A percentile compares a stretch with the other conserved stretches of the same genome.
These are phyloP conservation scores for Tetrahymena thermophila DNA, from an alignment of 73 alveolate species.

Conservation along the genomic window DNA sequence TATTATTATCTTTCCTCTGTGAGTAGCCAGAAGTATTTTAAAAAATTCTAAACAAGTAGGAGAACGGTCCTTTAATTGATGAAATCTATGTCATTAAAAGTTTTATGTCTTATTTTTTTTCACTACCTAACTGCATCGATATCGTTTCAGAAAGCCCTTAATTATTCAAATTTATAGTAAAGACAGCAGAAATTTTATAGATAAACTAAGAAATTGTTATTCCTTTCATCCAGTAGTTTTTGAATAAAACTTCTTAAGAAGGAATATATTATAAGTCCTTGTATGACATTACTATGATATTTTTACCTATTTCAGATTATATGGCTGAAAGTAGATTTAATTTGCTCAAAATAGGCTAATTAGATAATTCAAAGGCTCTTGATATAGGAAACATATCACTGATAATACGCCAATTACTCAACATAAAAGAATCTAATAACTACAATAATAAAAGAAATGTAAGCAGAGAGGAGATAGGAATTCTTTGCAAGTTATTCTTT, in stretches of 20 bases:
- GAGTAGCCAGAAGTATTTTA: neutral
- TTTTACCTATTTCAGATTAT: neutral
- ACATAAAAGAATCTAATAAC: neutral
- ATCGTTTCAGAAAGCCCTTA: neutral
- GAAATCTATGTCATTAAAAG: neutral
- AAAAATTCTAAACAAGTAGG: neutral
- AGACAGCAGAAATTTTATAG: neutral
- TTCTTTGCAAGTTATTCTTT: neutral
- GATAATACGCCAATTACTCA: neutral
- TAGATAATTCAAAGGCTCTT: neutral
- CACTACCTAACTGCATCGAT: neutral
- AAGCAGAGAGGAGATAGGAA: neutral
- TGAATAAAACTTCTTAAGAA: neutral
- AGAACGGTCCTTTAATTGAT: neutral
- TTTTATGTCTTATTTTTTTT: neutral
- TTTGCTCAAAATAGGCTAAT: neutral
- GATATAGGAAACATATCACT: neutral
- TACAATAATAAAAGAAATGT: neutral
- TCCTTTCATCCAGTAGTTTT: neutral
- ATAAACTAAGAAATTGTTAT: neutral
- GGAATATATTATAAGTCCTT: neutral
- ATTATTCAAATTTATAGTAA: neutral
- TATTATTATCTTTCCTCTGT: neutral
- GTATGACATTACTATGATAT: neutral
- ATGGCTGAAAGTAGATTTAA: neutral